A percentile compares a stretch with the other conserved stretches of the same genome.
These are phyloP conservation scores for Pichia insulana DNA, from an alignment of 805 yeast genomes.

Conservation along the genomic window DNA sequence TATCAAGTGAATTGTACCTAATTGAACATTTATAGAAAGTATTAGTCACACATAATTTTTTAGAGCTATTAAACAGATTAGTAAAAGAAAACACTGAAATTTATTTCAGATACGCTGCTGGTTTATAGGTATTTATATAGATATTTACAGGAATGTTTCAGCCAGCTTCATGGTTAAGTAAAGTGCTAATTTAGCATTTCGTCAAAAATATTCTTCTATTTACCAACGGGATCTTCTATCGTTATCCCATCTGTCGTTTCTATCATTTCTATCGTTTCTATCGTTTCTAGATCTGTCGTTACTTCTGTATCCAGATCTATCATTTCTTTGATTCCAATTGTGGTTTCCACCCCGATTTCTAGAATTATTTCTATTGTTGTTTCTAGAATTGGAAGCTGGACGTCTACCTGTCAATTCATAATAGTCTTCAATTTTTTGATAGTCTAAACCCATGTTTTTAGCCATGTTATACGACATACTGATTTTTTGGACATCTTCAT, in stretches of 20 bases:
- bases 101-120: not conserved
- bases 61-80: not conserved
- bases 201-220: not conserved
- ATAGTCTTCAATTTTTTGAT: slow-evolving; percentile 19
- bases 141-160: not conserved
- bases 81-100: not conserved
- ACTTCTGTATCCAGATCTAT: slow-evolving; percentile 2
- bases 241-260: slow-evolving; percentile 2
- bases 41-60: not conserved
- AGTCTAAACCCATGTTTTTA: slow-evolving; percentile 22
- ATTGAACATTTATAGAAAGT: not conserved
- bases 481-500: slow-evolving; percentile 8
- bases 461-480: slow-evolving; percentile 16
- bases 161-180: not conserved
- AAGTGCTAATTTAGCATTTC: not conserved
- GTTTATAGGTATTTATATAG: no score
- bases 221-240: slow-evolving; percentile 1
- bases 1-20: not conserved
- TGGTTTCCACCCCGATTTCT: slow-evolving; percentile 12
- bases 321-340: slow-evolving; percentile 8
- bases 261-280: slow-evolving; percentile 7
- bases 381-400: slow-evolving; percentile 1
- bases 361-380: not conserved
- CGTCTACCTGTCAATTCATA: slow-evolving; percentile 27
- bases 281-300: slow-evolving; percentile 9